Conservation (phyloP, 768 basidiomycete genomes). For the Leccinum obscurum region DNA sequence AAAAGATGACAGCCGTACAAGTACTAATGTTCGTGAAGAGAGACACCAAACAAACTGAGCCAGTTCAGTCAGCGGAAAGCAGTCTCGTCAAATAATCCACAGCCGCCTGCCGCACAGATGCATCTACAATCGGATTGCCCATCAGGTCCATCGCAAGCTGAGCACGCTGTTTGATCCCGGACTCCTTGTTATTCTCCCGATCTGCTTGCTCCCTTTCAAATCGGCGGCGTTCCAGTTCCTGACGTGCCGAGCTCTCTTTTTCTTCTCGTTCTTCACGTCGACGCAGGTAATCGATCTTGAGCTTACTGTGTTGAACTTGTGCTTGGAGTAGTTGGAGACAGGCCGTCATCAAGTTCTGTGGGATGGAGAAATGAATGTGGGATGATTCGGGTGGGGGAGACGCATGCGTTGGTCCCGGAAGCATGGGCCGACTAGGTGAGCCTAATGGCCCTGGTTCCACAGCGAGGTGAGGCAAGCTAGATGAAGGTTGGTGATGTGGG, state of each 20-base stretch:
- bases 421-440: constrained; percentile 17
- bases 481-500: constrained; percentile 11
- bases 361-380: constrained; percentile 49
- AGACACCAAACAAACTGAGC: constrained; percentile 12
- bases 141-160: constrained; percentile 68
- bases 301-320: constrained; percentile 68
- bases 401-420: constrained; percentile 9
- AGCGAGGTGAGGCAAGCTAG: constrained; percentile 17
- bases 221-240: constrained; percentile 53
- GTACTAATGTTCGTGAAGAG: background rate
- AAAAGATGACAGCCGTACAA: background rate
- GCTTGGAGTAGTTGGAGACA: constrained; percentile 62
- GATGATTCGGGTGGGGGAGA: constrained; percentile 38
- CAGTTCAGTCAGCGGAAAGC: constrained; percentile 41
- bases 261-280: constrained; percentile 71
- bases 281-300: constrained; percentile 68
- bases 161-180: constrained; percentile 59
- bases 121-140: constrained; percentile 56
- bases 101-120: constrained; percentile 63
- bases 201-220: constrained; percentile 58
- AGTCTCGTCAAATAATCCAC: constrained; percentile 72
- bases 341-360: constrained; percentile 56
- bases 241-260: constrained; percentile 49
- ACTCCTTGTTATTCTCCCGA: constrained; percentile 52
- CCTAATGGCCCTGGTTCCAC: constrained; percentile 23